phyloP scores from a whole-genome alignment of 2,329 filamentous ascomycete genomes.

The Ceratocystis cacaofunesta region DNA sequence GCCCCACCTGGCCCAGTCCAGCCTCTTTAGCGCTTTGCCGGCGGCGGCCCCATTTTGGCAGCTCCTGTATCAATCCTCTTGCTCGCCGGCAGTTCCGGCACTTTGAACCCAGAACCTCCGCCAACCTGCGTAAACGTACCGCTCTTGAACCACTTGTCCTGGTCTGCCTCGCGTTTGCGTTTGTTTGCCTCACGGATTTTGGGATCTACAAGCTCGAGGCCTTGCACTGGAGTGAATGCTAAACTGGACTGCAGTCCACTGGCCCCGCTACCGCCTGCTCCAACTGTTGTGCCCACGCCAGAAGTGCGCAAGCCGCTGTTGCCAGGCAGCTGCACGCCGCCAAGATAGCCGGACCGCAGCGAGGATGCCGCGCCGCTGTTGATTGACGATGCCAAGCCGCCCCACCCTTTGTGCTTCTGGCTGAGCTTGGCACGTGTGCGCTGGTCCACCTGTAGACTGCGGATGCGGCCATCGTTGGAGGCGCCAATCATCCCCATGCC shows the following conservation, averaged over 20 bases:
- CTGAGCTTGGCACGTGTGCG: conserved; percentile 84
- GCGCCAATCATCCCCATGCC: conserved; percentile 94
- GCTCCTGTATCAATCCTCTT: conserved; percentile 59
- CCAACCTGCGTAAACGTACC: conserved; percentile 91
- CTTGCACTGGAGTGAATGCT: conserved; percentile 88
- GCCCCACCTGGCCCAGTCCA: not conserved
- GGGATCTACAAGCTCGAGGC: conserved; percentile 86
- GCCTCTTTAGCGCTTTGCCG: conserved; percentile 19
- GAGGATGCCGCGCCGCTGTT: conserved; percentile 59
- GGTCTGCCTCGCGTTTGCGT: conserved; percentile 82
- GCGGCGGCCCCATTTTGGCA: conserved; percentile 34
- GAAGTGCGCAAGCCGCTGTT: conserved; percentile 66
- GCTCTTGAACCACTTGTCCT: conserved; percentile 92
- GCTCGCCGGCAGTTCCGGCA: conserved; percentile 55
- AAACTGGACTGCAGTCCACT: conserved; percentile 73
- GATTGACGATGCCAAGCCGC: conserved; percentile 65
- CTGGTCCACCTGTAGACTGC: conserved; percentile 78
- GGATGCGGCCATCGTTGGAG: conserved; percentile 73
- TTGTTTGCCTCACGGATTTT: conserved; percentile 77
- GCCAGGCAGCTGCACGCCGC: conserved; percentile 13
- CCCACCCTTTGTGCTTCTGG: conserved; percentile 95
- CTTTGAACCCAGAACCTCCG: conserved; percentile 53
- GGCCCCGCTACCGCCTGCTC: conserved; percentile 25
- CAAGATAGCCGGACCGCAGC: conserved; percentile 33
- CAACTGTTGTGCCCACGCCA: conserved; percentile 61